Evolutionary conservation across 495 filamentous ascomycete species (phyloP).

Genomic region (Aspergillus biplanus): DNA sequence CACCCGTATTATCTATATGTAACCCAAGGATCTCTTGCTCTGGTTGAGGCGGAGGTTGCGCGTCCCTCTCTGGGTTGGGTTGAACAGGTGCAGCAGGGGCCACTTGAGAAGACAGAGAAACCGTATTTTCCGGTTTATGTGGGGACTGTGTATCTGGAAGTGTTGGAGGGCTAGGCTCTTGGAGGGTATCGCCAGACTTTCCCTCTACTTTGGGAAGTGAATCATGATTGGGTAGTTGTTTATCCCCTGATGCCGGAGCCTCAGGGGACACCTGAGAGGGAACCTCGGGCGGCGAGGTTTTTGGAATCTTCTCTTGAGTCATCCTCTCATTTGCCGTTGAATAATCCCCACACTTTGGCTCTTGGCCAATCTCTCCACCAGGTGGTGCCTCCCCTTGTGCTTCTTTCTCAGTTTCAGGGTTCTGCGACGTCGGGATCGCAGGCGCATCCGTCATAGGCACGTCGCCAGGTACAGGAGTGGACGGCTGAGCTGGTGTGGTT

Average conservation of each 20-base stretch:
- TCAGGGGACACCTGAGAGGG: constrained; percentile 5
- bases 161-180: constrained; percentile 10
- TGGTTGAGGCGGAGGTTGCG: constrained; percentile 25
- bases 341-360: background rate
- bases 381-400: background rate
- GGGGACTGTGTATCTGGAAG: constrained; percentile 13
- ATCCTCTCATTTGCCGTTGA: background rate
- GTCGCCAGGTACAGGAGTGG: constrained; percentile 34
- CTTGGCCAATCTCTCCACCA: background rate
- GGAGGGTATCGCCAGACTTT: constrained; percentile 3
- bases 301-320: constrained; percentile 1
- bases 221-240: constrained; percentile 7
- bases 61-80: constrained; percentile 4
- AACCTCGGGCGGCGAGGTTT: constrained; percentile 5
- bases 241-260: background rate
- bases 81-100: constrained; percentile 7
- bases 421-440: constrained; percentile 2
- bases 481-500: constrained; percentile 19
- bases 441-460: constrained; percentile 40
- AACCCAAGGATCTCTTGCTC: constrained; percentile 21
- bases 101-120: constrained; percentile 10
- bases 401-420: constrained; percentile 7
- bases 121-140: constrained; percentile 10
- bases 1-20: constrained; percentile 23
- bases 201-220: constrained; percentile 6